phyloP scores from a whole-genome alignment of 2,329 filamentous ascomycete species.

The Moelleriella libera region DNA sequence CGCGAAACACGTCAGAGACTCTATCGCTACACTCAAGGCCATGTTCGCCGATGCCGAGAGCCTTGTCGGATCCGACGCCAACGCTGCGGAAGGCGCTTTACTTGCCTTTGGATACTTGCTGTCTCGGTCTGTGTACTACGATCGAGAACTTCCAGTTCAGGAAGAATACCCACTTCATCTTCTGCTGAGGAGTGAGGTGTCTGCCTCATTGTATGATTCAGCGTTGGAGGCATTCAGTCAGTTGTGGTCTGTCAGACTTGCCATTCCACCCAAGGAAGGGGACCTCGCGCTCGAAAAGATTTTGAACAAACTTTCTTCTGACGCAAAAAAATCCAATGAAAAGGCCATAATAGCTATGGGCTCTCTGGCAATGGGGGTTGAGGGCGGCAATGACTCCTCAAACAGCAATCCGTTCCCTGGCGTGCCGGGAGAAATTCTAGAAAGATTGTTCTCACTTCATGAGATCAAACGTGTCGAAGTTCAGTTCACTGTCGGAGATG shows the following conservation, averaged over 20 bases:
- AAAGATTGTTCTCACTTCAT: conserved; percentile 60
- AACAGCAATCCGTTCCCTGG: conserved; percentile 13
- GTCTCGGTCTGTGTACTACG: conserved; percentile 31
- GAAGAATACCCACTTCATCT: conserved; percentile 16
- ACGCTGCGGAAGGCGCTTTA: conserved; percentile 31
- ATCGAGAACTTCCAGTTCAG: conserved; percentile 13
- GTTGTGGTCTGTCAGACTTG: conserved; percentile 30
- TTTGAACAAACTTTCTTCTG: conserved; percentile 46
- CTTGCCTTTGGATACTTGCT: conserved; percentile 28
- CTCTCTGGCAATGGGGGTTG: conserved; percentile 52
- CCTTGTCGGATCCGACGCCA: conserved; percentile 25
- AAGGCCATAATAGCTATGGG: conserved; percentile 72
- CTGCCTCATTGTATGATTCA: conserved; percentile 25
- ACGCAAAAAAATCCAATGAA: conserved; percentile 70
- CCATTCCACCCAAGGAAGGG: conserved; percentile 16
- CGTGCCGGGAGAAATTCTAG: conserved; percentile 41
- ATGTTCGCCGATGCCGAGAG: conserved; percentile 31
- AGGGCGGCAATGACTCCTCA: conserved; percentile 9
- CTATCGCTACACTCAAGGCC: conserved; percentile 17
- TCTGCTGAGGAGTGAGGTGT: conserved; percentile 14
- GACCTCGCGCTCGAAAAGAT: conserved; percentile 26
- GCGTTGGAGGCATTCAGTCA: conserved; percentile 30
- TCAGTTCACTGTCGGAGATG: conserved; percentile 84
- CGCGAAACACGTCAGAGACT: conserved; percentile 13
- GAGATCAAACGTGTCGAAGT: conserved; percentile 77